phyloP scores from a whole-genome alignment of 2,329 filamentous ascomycete species.

The Thielaviopsis ethacetica region DNA sequence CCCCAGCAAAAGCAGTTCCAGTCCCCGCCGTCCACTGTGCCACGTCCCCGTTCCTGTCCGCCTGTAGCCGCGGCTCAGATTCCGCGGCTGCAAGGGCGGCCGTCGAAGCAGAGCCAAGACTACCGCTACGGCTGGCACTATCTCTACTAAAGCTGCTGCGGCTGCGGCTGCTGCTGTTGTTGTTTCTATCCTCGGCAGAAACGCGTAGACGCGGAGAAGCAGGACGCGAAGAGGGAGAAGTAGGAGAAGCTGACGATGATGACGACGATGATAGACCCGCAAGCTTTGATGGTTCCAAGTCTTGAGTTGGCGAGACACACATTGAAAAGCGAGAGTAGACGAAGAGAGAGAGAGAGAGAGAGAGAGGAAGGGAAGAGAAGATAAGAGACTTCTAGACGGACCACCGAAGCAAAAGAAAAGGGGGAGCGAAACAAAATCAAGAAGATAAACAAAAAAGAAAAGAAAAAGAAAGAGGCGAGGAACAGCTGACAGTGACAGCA shows the following conservation, averaged over 20 bases:
- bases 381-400: neutral
- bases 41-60: neutral
- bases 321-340: neutral
- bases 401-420: too few species aligned
- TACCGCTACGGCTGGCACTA: too few species aligned
- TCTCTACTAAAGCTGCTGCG: too few species aligned
- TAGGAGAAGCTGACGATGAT: neutral
- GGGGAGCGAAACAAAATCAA: neutral
- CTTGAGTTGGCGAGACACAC: conserved; percentile 7
- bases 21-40: neutral
- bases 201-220: neutral
- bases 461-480: too few species aligned
- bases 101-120: neutral
- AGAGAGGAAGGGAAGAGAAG: neutral
- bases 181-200: neutral
- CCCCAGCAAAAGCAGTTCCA: neutral
- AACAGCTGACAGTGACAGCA: too few species aligned
- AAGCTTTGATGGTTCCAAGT: conserved; percentile 2
- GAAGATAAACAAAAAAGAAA: neutral
- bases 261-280: neutral
- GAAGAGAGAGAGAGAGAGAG: neutral
- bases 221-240: neutral
- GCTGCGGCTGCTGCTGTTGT: too few species aligned
- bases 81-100: neutral
- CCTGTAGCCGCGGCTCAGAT: neutral